Evolutionary conservation across 768 basidiomycete species (phyloP).

Genomic region (Trametes villosa): DNA sequence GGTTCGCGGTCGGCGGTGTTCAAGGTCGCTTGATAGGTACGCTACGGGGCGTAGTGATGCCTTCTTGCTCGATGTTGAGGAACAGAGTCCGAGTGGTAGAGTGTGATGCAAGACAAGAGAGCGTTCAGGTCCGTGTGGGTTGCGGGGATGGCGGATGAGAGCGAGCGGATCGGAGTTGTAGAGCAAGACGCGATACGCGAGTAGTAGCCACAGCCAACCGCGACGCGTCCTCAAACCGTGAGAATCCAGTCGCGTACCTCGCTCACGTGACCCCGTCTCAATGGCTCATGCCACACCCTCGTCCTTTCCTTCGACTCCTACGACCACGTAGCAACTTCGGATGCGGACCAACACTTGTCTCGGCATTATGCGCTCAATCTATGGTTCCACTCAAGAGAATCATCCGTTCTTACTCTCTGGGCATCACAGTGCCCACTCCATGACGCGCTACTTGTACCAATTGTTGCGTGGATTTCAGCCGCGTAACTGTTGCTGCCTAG

Average conservation of each 20-base stretch:
- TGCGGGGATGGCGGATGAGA: not conserved
- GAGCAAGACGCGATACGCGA: not conserved
- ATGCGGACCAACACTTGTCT: not conserved
- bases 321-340: not conserved
- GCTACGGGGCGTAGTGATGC: too few species aligned
- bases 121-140: too few species aligned
- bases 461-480: too few species aligned
- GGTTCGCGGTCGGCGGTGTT: not conserved
- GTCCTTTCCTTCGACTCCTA: not conserved
- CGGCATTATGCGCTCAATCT: not conserved
- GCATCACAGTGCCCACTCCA: too few species aligned
- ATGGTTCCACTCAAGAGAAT: too few species aligned
- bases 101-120: too few species aligned
- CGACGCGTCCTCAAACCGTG: conserved; percentile 22
- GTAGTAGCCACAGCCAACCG: conserved; percentile 9
- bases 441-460: too few species aligned
- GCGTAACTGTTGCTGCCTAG: too few species aligned
- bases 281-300: too few species aligned
- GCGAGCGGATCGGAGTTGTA: not conserved
- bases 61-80: too few species aligned
- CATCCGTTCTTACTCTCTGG: too few species aligned
- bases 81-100: not conserved
- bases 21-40: too few species aligned
- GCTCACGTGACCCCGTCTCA: conserved; percentile 14
- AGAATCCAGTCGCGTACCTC: conserved; percentile 15